These are phyloP conservation scores for Solanum ossicruentum DNA, from an alignment of 257 asterid genomes.

Conservation along the genomic window DNA sequence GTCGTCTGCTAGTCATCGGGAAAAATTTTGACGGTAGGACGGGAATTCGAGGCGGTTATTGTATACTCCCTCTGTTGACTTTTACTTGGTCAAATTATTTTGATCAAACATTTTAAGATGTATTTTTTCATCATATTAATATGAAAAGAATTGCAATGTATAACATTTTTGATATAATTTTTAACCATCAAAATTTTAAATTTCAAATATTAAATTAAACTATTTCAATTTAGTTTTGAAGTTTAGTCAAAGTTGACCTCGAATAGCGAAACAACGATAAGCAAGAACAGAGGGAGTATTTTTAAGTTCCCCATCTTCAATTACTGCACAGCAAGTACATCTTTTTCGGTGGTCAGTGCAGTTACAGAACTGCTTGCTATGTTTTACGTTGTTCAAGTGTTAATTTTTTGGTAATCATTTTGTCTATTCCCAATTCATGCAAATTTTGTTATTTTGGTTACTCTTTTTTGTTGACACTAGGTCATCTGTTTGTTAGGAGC, in stretches of 20 bases:
- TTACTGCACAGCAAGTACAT: not conserved
- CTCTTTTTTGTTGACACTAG: not conserved
- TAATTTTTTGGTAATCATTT: not conserved
- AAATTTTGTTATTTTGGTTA: not conserved
- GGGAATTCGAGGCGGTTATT: not conserved
- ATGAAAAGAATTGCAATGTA: too few species aligned
- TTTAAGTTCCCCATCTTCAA: not conserved
- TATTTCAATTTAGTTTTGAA: too few species aligned
- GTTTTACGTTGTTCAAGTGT: not conserved
- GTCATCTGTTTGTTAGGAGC: not conserved
- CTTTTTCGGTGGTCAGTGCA: not conserved
- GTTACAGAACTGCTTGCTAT: not conserved
- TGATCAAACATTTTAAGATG: too few species aligned
- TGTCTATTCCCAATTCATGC: not conserved
- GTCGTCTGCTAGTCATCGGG: not conserved
- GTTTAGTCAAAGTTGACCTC: too few species aligned
- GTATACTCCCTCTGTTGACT: not conserved
- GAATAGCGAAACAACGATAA: too few species aligned
- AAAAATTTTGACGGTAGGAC: not conserved
- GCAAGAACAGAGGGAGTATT: not conserved
- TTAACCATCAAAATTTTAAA: too few species aligned
- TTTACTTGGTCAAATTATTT: too few species aligned
- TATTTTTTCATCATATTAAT: too few species aligned
- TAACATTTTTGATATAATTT: too few species aligned
- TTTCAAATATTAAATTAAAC: too few species aligned